These are phyloP conservation scores for Kodamaea laetipori DNA, from an alignment of 805 yeast species.

Conservation along the genomic window DNA sequence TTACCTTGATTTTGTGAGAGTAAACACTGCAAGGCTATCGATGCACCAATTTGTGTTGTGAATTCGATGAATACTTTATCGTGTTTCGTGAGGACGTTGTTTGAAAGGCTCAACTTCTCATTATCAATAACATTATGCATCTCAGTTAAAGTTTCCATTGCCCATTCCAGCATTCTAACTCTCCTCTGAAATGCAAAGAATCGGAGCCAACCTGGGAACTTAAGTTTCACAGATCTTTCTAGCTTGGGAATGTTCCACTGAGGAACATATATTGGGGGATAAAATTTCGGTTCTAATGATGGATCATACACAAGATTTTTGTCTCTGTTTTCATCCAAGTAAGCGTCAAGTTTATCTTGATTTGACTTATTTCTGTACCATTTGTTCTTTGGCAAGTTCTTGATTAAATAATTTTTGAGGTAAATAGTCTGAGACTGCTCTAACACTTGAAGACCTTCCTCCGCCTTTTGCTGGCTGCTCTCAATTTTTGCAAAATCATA, in stretches of 20 bases:
- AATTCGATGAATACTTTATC: conserved; percentile 66
- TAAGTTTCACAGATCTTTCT: conserved; percentile 22
- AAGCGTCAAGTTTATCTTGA: conserved; percentile 7
- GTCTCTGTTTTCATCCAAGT: not conserved
- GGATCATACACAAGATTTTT: not conserved
- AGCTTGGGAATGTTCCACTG: conserved; percentile 23
- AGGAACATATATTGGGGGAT: conserved; percentile 35
- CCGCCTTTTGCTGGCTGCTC: conserved; percentile 23
- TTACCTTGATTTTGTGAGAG: conserved; percentile 45
- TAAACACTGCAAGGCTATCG: conserved; percentile 62
- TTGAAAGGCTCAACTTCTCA: conserved; percentile 20
- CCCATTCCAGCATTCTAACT: conserved; percentile 32
- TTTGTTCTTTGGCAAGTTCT: not conserved
- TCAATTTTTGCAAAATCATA: conserved; percentile 28
- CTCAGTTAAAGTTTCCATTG: conserved; percentile 21
- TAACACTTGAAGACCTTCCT: conserved; percentile 28
- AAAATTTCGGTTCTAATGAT: conserved; percentile 20
- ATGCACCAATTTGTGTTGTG: conserved; percentile 55
- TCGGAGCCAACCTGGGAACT: conserved; percentile 35
- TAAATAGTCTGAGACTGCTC: conserved; percentile 30
- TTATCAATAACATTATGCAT: conserved; percentile 20
- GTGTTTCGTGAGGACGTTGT: conserved; percentile 24
- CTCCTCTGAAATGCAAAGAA: conserved; percentile 23
- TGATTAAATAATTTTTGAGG: conserved; percentile 39
- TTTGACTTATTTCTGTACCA: not conserved